A percentile compares a stretch with the other conserved stretches of the same genome.
phyloP scores from a whole-genome alignment of 1,284 basidiomycete genomes.

The Tranzscheliella williamsii region DNA sequence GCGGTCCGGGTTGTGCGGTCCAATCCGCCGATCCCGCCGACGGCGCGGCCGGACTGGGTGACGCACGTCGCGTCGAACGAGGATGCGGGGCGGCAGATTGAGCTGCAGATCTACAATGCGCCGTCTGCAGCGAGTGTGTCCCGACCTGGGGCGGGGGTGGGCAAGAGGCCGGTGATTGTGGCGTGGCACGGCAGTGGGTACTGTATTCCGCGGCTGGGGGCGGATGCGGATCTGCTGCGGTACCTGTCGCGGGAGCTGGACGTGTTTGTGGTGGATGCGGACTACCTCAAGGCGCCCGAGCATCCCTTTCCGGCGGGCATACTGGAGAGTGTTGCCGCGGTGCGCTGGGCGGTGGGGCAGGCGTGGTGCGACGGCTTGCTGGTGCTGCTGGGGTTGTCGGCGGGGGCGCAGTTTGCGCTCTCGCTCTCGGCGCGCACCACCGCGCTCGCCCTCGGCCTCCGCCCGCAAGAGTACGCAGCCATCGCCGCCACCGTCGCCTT shows the following conservation, averaged over 20 bases:
- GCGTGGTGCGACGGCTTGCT: conserved; percentile 28
- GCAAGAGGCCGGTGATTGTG: conserved; percentile 17
- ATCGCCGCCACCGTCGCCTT: conserved; percentile 28
- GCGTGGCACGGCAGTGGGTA: conserved; percentile 33
- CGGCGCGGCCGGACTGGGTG: not conserved
- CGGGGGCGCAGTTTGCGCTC: conserved; percentile 22
- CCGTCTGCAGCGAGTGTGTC: not conserved
- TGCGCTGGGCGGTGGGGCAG: conserved; percentile 18
- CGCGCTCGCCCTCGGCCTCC: conserved; percentile 15
- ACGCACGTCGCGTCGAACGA: not conserved
- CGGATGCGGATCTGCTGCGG: conserved; percentile 15
- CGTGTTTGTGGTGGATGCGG: conserved; percentile 20
- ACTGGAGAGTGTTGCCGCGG: conserved; percentile 14
- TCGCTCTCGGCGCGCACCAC: conserved; percentile 2
- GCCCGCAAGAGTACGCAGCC: conserved; percentile 5
- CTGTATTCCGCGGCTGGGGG: conserved; percentile 19
- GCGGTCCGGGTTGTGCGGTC: not conserved
- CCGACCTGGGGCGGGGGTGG: too few species aligned
- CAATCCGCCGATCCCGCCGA: not conserved
- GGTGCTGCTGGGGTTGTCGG: conserved; percentile 19
- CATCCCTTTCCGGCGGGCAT: conserved; percentile 21
- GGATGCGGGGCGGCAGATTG: conserved; percentile 6
- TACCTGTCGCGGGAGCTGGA: conserved; percentile 14
- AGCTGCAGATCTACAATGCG: conserved; percentile 15
- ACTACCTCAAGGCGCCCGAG: conserved; percentile 34